Evolutionary conservation across 305 asterid species (phyloP), one percentile per base, ranked within the genome.

Genomic region (Solanum hybrid): DNA sequence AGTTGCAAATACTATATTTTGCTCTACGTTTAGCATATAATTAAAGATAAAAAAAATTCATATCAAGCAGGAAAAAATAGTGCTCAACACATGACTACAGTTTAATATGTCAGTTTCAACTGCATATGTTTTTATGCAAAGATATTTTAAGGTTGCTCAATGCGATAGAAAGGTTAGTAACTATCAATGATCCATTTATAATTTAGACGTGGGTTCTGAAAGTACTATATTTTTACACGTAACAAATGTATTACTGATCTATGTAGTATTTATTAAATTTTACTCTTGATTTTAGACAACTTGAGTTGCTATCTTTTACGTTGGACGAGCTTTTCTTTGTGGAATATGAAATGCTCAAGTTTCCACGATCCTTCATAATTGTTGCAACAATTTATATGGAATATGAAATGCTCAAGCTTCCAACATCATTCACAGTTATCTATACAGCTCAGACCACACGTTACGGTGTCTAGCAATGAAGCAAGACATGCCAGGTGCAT

Each of bases 401-500:
- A 51, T 51, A 51, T 51, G n/a, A 51, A 51, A 51, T 51, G 67
- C 67, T 51, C 67, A 51, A 51, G 67, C 0, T 51, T 51, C 1
- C 67, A 18, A 18, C 67, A 51, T 51, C n/a, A 0, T 51, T 51
- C 67, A 51, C 0, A 51, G n/a, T 16, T 26, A 86, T 96, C 88
- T 94, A 93, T 87, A 92, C 98, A 0, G 97, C 99, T 35, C 98
- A 96, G 83, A 92, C 92, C 51, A 92, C 98, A 0, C 90, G 95
- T 4, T 93, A 94, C n/a, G 96, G 99, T 0, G 93, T 91, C 1
- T 90, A 91, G 4, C 96, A 94, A 18, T 97, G 99, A 99, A 94
- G 93, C 90, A 95, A 94, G 94, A 95, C 96, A 22, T 94, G 99
- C 86, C 95, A 96, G 89, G 92, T 95, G 97, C 97, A 96, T 87